Conservation (phyloP, 495 filamentous ascomycete genomes). For the Penicillium diatomitis region DNA sequence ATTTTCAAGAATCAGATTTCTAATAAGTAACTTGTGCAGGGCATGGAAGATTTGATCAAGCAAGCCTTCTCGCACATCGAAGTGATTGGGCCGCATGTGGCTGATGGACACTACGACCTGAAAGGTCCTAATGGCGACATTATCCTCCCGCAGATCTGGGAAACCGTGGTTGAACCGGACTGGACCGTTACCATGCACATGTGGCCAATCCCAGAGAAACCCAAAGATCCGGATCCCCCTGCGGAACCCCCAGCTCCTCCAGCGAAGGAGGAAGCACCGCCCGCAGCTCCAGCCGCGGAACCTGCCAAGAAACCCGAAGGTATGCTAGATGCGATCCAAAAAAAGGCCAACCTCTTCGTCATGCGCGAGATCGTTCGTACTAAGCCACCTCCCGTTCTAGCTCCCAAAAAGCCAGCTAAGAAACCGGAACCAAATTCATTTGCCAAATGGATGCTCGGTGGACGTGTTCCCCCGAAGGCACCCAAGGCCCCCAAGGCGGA, state of each 20-base stretch:
- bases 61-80: slow-evolving; percentile 84
- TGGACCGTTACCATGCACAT: slow-evolving; percentile 93
- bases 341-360: not conserved
- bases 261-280: slow-evolving; percentile 9
- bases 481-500: slow-evolving; percentile 17
- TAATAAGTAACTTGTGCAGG: slow-evolving; percentile 35
- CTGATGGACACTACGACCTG: slow-evolving; percentile 77
- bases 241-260: slow-evolving; percentile 17
- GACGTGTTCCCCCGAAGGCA: slow-evolving; percentile 16
- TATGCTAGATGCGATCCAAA: slow-evolving; percentile 4
- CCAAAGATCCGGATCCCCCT: slow-evolving; percentile 33
- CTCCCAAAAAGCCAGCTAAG: slow-evolving; percentile 20
- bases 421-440: slow-evolving; percentile 24
- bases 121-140: slow-evolving; percentile 79
- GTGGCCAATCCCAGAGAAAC: slow-evolving; percentile 78
- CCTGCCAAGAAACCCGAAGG: slow-evolving; percentile 30
- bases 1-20: not conserved
- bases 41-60: slow-evolving; percentile 79
- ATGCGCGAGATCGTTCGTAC: not conserved
- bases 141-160: slow-evolving; percentile 81
- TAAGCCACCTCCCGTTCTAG: slow-evolving; percentile 9
- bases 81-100: slow-evolving; percentile 71
- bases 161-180: slow-evolving; percentile 74
- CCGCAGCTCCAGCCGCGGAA: slow-evolving; percentile 11
- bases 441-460: slow-evolving; percentile 35